Evolutionary conservation across 164 flowering plant genomes (phyloP), one percentile per base, ranked within the genome.

Genomic region (Macadamia tetraphylla): DNA sequence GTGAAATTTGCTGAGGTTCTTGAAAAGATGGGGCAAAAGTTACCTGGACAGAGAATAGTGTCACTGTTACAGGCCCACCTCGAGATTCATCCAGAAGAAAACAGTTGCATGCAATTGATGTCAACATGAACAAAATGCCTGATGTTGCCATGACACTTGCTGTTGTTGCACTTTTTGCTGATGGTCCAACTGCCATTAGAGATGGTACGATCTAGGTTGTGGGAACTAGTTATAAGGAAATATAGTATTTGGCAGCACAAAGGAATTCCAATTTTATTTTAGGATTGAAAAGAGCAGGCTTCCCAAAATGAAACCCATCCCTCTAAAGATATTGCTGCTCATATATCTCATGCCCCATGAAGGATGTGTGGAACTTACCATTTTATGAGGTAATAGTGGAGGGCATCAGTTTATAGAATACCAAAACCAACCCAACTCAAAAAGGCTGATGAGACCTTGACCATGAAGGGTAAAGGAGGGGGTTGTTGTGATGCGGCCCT

Each of bases 71-170:
- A 29, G 99, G 99, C 46, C 99, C 99, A 65, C 84, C 84, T 7
- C 75, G 87, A 59, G 80, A 83, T 73, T 74, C 91, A 30, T 83
- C 70, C 60, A 79, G 83, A 58, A 76, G 74, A 76, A 88, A 87
- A 70, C 91, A 85, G 66, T 76, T 95, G 75, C 84, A 78, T 59
- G 88, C 86, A n/a, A 70, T 95, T 75, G 99, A 95, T 80, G 92
- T 95, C 69, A 89, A 95, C 83, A 95, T 95, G 99, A 95, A 95
- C 84, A 95, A 92, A 83, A 95, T 95, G 99, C 99, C 99, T 43
- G 99, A 95, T 84, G 99, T 95, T 76, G 99, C 99, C 67, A 95
- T 95, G 99, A 95, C 99, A 29, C 94, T 95, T 60, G 99, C 98
- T 56, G 97, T 95, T 12, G 99, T 95, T 71, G 98, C 99, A 11